Evolutionary conservation across 345 rosid genomes (phyloP).

Genomic region (Eucalyptus leucophloia): DNA sequence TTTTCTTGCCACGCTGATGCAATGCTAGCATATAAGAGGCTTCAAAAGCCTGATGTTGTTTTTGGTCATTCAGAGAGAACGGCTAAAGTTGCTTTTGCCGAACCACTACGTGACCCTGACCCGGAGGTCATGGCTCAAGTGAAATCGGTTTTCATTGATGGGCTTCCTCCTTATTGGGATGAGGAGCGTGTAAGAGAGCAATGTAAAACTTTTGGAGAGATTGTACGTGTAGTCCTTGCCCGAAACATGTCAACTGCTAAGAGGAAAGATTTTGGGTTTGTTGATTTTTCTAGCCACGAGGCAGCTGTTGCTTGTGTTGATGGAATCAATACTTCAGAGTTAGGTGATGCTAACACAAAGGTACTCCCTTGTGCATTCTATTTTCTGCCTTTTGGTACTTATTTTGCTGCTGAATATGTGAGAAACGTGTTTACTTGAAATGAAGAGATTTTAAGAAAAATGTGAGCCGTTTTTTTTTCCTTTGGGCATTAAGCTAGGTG

Average conservation of each 20-base stretch:
- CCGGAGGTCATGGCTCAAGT: slow-evolving; percentile 59
- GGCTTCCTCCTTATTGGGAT: slow-evolving; percentile 54
- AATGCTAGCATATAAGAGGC: slow-evolving; percentile 50
- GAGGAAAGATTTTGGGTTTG: slow-evolving; percentile 56
- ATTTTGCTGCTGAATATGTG: not conserved
- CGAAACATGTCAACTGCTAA: slow-evolving; percentile 55
- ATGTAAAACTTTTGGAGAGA: slow-evolving; percentile 30
- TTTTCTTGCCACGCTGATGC: slow-evolving; percentile 57
- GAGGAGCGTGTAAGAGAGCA: slow-evolving; percentile 35
- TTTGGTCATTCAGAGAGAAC: slow-evolving; percentile 60
- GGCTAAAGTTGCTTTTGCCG: slow-evolving; percentile 63
- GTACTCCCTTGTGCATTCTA: not conserved
- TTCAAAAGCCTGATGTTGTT: slow-evolving; percentile 56
- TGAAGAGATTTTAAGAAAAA: not conserved
- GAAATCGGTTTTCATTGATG: slow-evolving; percentile 54
- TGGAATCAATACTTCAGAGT: slow-evolving; percentile 26
- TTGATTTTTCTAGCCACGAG: slow-evolving; percentile 44
- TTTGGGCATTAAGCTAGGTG: not conserved
- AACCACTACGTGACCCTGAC: slow-evolving; percentile 54
- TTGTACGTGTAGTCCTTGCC: slow-evolving; percentile 34
- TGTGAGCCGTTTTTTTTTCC: not conserved
- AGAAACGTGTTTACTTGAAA: not conserved
- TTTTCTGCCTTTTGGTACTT: not conserved
- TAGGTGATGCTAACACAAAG: slow-evolving; percentile 28
- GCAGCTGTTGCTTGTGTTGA: slow-evolving; percentile 44